Evolutionary conservation across 1,139 yeast genomes (phyloP).

Genomic region (Pichia inconspicua): DNA sequence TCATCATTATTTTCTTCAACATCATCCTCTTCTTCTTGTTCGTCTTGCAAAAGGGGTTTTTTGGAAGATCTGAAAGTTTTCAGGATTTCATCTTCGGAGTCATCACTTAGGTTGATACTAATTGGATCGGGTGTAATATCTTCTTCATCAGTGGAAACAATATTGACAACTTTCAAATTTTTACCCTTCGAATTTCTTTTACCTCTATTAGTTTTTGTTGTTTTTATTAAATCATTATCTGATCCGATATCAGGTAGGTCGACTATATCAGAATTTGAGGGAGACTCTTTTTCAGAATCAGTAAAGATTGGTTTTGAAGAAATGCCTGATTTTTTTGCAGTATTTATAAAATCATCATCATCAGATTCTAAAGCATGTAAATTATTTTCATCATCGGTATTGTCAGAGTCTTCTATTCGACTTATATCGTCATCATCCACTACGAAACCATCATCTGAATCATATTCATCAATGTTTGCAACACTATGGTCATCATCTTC

Average conservation of each 20-base stretch:
- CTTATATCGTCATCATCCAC: conserved; percentile 13
- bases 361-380: conserved; percentile 8
- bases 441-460: conserved; percentile 15
- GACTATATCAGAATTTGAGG: not conserved
- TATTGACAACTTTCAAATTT: not conserved
- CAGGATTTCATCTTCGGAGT: conserved; percentile 3
- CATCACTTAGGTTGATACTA: not conserved
- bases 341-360: not conserved
- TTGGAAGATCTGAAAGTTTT: not conserved
- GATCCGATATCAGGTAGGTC: not conserved
- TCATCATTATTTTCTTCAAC: too few relatives aligned
- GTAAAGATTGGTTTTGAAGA: not conserved
- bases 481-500: not conserved
- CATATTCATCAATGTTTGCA: conserved; percentile 6
- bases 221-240: not conserved
- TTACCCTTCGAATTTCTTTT: not conserved
- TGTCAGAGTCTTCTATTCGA: not conserved
- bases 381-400: not conserved
- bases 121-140: not conserved
- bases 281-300: not conserved
- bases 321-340: not conserved
- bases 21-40: conserved; percentile 4
- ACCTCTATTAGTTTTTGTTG: not conserved
- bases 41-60: not conserved
- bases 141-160: not conserved